These are phyloP conservation scores for Ophiostoma montium DNA, from an alignment of 2,329 filamentous ascomycete species.

Conservation along the genomic window DNA sequence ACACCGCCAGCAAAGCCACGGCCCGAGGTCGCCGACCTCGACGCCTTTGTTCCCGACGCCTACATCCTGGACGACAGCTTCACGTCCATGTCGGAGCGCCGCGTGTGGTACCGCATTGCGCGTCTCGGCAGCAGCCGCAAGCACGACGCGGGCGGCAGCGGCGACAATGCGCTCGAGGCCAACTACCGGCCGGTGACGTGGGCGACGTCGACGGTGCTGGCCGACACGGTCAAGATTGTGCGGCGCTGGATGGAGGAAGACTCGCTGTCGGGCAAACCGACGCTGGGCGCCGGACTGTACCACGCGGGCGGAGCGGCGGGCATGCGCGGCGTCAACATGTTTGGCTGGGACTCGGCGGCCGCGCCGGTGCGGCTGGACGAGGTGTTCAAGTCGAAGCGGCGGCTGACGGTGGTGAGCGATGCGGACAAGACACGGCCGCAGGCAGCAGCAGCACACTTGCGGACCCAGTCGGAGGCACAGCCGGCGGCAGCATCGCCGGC, in stretches of 20 bases:
- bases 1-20: background rate
- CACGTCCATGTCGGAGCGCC: constrained; percentile 40
- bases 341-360: constrained; percentile 46
- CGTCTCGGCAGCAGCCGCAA: constrained; percentile 43
- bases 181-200: constrained; percentile 46
- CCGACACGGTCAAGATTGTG: constrained; percentile 42
- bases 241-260: constrained; percentile 54
- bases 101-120: constrained; percentile 51
- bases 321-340: constrained; percentile 32
- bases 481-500: background rate
- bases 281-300: constrained; percentile 20
- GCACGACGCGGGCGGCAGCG: constrained; percentile 29
- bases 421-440: background rate
- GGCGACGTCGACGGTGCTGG: constrained; percentile 37
- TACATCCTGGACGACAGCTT: constrained; percentile 38
- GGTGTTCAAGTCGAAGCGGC: constrained; percentile 22
- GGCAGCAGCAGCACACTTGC: background rate
- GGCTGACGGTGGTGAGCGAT: constrained; percentile 1
- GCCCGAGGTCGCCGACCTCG: background rate
- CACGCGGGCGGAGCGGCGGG: constrained; percentile 19
- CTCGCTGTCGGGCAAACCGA: constrained; percentile 37
- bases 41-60: constrained; percentile 27
- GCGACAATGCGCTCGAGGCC: constrained; percentile 26
- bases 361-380: constrained; percentile 35
- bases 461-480: background rate